Evolutionary conservation across 768 basidiomycete species (phyloP).

Genomic region (Amanita molliuscula): DNA sequence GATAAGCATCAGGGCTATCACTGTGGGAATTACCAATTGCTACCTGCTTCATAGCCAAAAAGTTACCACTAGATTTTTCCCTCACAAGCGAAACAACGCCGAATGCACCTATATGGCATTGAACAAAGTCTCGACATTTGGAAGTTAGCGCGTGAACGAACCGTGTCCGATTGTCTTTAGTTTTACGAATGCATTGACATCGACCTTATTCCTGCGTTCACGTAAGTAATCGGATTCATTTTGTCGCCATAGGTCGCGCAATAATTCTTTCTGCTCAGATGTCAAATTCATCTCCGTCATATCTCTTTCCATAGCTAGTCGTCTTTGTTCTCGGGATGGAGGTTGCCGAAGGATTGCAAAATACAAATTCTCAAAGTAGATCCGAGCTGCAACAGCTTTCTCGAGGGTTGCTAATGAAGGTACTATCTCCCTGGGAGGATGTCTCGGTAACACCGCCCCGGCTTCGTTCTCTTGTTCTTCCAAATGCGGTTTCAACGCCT

Average conservation of each 20-base stretch:
- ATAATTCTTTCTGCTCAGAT: slow-evolving; percentile 57
- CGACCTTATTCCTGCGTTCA: slow-evolving; percentile 73
- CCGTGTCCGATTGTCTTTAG: slow-evolving; percentile 95
- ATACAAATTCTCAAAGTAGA: slow-evolving; percentile 90
- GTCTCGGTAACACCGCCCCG: slow-evolving; percentile 41
- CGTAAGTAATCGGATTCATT: slow-evolving; percentile 90
- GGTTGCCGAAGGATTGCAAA: slow-evolving; percentile 80
- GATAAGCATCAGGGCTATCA: slow-evolving; percentile 8
- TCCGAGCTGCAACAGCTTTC: slow-evolving; percentile 83
- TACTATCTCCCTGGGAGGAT: slow-evolving; percentile 3
- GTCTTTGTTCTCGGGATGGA: slow-evolving; percentile 77
- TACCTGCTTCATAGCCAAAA: slow-evolving; percentile 98
- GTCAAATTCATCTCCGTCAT: slow-evolving; percentile 65
- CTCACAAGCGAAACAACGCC: slow-evolving; percentile 91
- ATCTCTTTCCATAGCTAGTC: slow-evolving; percentile 80
- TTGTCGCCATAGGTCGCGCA: slow-evolving; percentile 69
- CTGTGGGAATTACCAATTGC: slow-evolving; percentile 10
- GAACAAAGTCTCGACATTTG: slow-evolving; percentile 12
- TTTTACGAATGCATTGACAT: slow-evolving; percentile 76
- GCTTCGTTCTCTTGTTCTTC: slow-evolving; percentile 52
- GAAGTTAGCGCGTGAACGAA: slow-evolving; percentile 21
- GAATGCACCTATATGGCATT: slow-evolving; percentile 63
- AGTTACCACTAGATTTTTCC: slow-evolving; percentile 66
- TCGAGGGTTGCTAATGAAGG: slow-evolving; percentile 90
- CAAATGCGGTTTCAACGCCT: slow-evolving; percentile 53